Evolutionary conservation across 345 rosid species (phyloP), one percentile per base, ranked within the genome.

Genomic region (Raphanus sativus): DNA sequence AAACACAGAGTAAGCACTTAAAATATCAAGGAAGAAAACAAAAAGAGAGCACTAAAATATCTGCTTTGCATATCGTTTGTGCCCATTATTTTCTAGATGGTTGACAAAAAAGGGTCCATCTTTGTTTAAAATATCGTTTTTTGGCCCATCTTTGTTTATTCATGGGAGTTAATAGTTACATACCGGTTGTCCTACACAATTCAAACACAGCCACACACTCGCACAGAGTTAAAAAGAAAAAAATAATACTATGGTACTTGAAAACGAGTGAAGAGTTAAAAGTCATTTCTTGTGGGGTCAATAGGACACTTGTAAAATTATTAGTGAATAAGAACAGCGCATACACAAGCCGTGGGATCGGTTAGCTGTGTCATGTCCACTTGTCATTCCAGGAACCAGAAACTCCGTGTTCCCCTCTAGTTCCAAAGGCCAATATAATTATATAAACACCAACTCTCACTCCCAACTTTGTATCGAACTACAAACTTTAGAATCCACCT

Each of bases 401-500:
- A 61, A 40, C 70, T 62, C 70, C 80, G 75, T 76, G 80, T 62
- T 4, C 3, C 4, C 10, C 56, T 45, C n/a, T 42, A 17, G 2
- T 17, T 40, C 62, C 17, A n/a, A 8, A 74, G 45, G 13, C 67
- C 61, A 21, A 21, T 76, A 76, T n/a, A n/a, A n/a, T n/a, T n/a
- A n/a, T n/a, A n/a, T 76, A 77, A 63, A 62, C 45, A 16, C 65
- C 8, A 77, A 6, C 65, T 26, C 42, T 16, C 70, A 62, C 80
- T 52, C 70, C 32, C 2, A 28, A 12, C 34, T 76, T 6, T 1
- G 25, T 15, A 8, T 36, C 67, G 8, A 76, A 69, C 69, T 62
- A 36, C 79, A 61, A 67, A 75, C 25, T 34, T 28, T 72, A 58
- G 24, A 59, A 36, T 30, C 55, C 10, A 77, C 73, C 81, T 71